A percentile compares a stretch with the other conserved stretches of the same genome.
phyloP scores from a whole-genome alignment of 78 protist genomes.

The Monosiga brevicollis region DNA sequence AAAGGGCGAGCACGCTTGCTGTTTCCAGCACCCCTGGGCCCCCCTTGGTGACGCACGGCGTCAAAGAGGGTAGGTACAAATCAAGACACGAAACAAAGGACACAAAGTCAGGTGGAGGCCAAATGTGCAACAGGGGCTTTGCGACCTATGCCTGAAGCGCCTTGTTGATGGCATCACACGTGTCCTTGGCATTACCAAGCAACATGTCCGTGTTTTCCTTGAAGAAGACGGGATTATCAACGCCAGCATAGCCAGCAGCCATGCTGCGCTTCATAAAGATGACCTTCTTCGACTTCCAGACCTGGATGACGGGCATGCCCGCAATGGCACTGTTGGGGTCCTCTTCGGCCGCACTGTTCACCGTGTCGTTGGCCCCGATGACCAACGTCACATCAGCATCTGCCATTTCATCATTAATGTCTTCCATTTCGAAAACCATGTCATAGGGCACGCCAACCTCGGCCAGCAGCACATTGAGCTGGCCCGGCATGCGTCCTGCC shows the following conservation, averaged over 20 bases:
- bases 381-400: conserved; percentile 40
- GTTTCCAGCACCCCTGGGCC: too few species aligned
- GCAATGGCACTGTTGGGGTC: conserved; percentile 85
- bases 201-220: conserved; percentile 86
- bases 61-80: too few species aligned
- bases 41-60: too few species aligned
- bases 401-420: conserved; percentile 68
- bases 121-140: too few species aligned
- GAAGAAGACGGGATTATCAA: conserved; percentile 87
- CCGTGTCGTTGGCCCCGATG: conserved; percentile 97
- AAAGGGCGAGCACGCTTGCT: too few species aligned
- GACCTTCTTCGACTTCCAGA: conserved; percentile 72
- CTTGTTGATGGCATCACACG: conserved; percentile 36
- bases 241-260: conserved; percentile 94
- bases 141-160: neutral
- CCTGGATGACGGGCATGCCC: conserved; percentile 93
- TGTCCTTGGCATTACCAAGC: conserved; percentile 89
- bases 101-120: too few species aligned
- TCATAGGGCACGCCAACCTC: conserved; percentile 97
- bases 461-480: conserved; percentile 90
- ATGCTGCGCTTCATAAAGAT: conserved; percentile 91
- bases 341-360: conserved; percentile 90
- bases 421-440: conserved; percentile 95
- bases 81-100: too few species aligned
- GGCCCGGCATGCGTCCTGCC: conserved; percentile 95